Conservation (phyloP, 129 eudicot genomes). For the Dittrichia graveolens region DNA sequence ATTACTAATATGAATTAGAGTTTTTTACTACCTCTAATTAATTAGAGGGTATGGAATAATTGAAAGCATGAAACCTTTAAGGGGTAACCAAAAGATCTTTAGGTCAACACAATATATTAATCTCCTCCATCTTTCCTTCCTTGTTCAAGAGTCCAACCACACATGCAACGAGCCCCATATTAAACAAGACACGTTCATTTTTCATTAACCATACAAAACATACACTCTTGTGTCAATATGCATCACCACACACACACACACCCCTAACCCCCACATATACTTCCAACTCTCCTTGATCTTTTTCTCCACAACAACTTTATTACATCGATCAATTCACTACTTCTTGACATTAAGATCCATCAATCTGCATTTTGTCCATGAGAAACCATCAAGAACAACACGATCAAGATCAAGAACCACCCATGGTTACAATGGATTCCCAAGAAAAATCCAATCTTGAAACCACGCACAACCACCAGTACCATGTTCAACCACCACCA, state of each 20-base stretch:
- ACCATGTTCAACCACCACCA: slow-evolving; percentile 21
- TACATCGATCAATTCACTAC: background rate
- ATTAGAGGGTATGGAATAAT: too few species aligned
- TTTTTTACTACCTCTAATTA: too few species aligned
- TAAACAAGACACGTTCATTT: slow-evolving; percentile 65
- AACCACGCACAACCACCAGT: slow-evolving; percentile 17
- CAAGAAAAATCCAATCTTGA: slow-evolving; percentile 23
- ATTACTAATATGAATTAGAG: too few species aligned
- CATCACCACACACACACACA: slow-evolving; percentile 35
- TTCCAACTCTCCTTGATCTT: slow-evolving; percentile 1
- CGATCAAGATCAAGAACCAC: slow-evolving; percentile 15
- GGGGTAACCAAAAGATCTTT: slow-evolving; percentile 45
- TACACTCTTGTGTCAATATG: slow-evolving; percentile 48
- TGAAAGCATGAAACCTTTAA: background rate
- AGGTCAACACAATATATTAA: slow-evolving; percentile 2
- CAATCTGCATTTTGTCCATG: slow-evolving; percentile 4
- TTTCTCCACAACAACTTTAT: slow-evolving; percentile 23
- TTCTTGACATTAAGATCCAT: background rate
- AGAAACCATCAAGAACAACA: slow-evolving; percentile 18
- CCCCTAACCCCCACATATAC: slow-evolving; percentile 27
- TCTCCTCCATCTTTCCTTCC: slow-evolving; percentile 8
- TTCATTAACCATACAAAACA: slow-evolving; percentile 66
- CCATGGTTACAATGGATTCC: slow-evolving; percentile 18
- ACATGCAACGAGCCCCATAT: slow-evolving; percentile 46
- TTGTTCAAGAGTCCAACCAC: slow-evolving; percentile 42